phyloP scores from a whole-genome alignment of 495 filamentous ascomycete species.

The Tuber magnatum region DNA sequence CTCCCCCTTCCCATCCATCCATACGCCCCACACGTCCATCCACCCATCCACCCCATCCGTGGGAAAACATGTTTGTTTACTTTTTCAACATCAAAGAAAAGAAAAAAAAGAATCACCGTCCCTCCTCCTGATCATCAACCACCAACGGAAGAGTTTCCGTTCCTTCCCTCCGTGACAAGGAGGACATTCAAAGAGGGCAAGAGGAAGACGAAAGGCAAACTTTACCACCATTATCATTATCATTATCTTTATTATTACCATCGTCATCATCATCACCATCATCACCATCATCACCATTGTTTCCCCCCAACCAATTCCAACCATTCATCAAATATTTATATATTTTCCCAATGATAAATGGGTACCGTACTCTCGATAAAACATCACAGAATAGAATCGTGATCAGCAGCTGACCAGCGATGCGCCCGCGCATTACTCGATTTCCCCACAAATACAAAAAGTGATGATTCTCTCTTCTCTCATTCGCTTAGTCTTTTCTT shows the following conservation, averaged over 20 bases:
- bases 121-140: background rate
- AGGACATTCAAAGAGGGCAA: background rate
- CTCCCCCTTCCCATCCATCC: background rate
- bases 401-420: constrained; percentile 37
- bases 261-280: background rate
- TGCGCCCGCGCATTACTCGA: constrained; percentile 31
- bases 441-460: constrained; percentile 36
- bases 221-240: background rate
- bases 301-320: background rate
- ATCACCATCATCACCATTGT: background rate
- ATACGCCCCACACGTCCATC: background rate
- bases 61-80: constrained; percentile 1
- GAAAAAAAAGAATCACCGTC: background rate
- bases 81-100: background rate
- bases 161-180: background rate
- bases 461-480: constrained; percentile 11
- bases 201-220: background rate
- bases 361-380: background rate
- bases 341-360: constrained; percentile 4
- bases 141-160: background rate
- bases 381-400: constrained; percentile 16
- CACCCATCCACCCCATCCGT: background rate
- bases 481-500: constrained; percentile 30
- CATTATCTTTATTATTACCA: background rate
- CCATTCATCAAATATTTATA: constrained; percentile 18